Evolutionary conservation across 306 rosid species (phyloP), one percentile per base, ranked within the genome.

Genomic region (Coriaria nepalensis): DNA sequence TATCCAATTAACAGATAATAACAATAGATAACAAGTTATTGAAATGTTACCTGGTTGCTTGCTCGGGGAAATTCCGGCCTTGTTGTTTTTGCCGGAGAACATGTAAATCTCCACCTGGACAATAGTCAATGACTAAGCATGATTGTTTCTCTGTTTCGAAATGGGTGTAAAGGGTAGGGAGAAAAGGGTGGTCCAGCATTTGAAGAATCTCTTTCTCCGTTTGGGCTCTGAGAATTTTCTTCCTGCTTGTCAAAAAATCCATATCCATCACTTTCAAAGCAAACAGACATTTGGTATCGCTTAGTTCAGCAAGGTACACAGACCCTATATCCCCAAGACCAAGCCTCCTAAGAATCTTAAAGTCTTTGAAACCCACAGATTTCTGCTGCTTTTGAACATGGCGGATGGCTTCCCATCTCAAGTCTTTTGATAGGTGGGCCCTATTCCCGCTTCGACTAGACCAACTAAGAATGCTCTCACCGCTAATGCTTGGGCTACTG

Each of bases 321-420:
- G 95, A 84, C 64, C 98, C 98, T 47, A 90, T 81, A 67, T 90
- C 98, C 67, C 98, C 98, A 15, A 88, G 76, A 69, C 98, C 98
- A 49, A 90, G 86, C 74, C 71, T 90, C 78, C 74, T 68, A 42
- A 77, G 66, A 61, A 81, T 49, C 75, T 78, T 81, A 59, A 90
- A 90, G 69, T 90, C 81, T 73, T 65, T 79, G 69, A 85, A 54
- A 73, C 73, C 57, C 59, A 90, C 53, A 76, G 56, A 77, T 66
- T 87, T 87, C 49, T 85, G 76, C 74, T 75, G 78, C 60, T 75
- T 80, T 64, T 75, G 94, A 53, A 75, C 70, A 34, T 57, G 67
- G 37, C 63, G 76, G 62, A 90, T 58, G 63, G 95, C 95, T 75
- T 81, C 94, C 98, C 98, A 90, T 69, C 90, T 81, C 73, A 78